Evolutionary conservation across 2,329 filamentous ascomycete genomes (phyloP).

Genomic region (Myriosclerotinia scirpicola): DNA sequence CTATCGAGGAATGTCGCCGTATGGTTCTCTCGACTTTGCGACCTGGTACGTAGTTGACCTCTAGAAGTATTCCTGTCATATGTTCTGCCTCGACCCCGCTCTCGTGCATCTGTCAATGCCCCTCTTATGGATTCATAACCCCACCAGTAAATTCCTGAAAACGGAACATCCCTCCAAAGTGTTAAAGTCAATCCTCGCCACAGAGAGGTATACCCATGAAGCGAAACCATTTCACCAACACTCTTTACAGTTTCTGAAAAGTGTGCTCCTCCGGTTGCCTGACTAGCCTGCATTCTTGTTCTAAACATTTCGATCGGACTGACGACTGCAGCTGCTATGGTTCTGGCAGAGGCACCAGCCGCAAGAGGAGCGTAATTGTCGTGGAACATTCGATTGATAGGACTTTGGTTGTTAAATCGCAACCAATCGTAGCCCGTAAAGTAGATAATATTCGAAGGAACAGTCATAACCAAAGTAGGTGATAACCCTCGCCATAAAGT

Average conservation of each 20-base stretch:
- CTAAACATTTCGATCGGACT: slow-evolving; percentile 92
- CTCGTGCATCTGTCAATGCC: slow-evolving; percentile 67
- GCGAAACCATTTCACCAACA: slow-evolving; percentile 74
- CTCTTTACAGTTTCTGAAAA: slow-evolving; percentile 77
- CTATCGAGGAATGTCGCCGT: slow-evolving; percentile 81
- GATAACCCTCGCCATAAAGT: slow-evolving; percentile 92
- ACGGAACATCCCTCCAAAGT: slow-evolving; percentile 95
- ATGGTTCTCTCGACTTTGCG: slow-evolving; percentile 68
- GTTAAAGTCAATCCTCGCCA: slow-evolving; percentile 91
- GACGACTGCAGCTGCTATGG: slow-evolving; percentile 78
- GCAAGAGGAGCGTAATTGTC: slow-evolving; percentile 77
- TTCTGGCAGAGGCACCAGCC: slow-evolving; percentile 74
- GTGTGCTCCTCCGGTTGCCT: slow-evolving; percentile 59
- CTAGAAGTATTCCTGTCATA: slow-evolving; percentile 44
- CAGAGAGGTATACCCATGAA: slow-evolving; percentile 74
- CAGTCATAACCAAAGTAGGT: slow-evolving; percentile 90
- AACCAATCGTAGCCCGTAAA: slow-evolving; percentile 98
- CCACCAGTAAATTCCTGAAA: slow-evolving; percentile 97
- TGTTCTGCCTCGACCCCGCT: slow-evolving; percentile 48
- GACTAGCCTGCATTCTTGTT: slow-evolving; percentile 84
- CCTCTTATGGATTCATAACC: slow-evolving; percentile 86
- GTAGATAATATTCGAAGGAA: slow-evolving; percentile 97
- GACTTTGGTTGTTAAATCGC: slow-evolving; percentile 70
- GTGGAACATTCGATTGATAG: slow-evolving; percentile 61
- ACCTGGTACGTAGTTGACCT: slow-evolving; percentile 50